phyloP scores from a whole-genome alignment of 257 asterid species.

The Ophiorrhiza pumila region DNA sequence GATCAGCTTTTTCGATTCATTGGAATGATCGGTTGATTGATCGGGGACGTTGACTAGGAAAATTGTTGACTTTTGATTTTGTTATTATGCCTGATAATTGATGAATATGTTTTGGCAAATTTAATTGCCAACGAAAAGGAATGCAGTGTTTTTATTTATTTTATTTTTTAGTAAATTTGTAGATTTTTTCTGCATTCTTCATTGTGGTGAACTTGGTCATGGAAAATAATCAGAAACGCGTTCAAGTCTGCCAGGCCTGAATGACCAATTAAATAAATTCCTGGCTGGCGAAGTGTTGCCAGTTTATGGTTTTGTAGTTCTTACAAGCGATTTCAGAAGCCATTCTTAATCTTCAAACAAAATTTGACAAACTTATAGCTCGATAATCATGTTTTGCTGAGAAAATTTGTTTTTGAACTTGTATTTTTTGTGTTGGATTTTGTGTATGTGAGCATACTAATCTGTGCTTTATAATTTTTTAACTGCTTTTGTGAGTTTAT shows the following conservation, averaged over 20 bases:
- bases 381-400: too few species aligned
- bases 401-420: too few species aligned
- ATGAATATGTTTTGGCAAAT: not conserved
- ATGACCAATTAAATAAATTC: not conserved
- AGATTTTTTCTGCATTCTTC: not conserved
- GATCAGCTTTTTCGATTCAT: not conserved
- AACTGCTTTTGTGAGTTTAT: too few species aligned
- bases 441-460: too few species aligned
- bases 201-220: not conserved
- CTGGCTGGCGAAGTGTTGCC: not conserved
- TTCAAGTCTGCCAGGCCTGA: too few species aligned
- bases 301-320: not conserved
- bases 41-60: slow-evolving; percentile 16
- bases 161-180: not conserved
- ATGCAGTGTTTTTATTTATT: not conserved
- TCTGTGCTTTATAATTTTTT: too few species aligned
- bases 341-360: too few species aligned
- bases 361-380: too few species aligned
- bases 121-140: not conserved
- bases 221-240: not conserved
- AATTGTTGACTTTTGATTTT: slow-evolving; percentile 1
- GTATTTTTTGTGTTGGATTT: too few species aligned
- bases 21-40: slow-evolving; percentile 5
- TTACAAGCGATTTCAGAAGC: not conserved
- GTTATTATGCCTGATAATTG: not conserved